Evolutionary conservation across 2,329 filamentous ascomycete genomes (phyloP).

Genomic region (Cytospora piceae): DNA sequence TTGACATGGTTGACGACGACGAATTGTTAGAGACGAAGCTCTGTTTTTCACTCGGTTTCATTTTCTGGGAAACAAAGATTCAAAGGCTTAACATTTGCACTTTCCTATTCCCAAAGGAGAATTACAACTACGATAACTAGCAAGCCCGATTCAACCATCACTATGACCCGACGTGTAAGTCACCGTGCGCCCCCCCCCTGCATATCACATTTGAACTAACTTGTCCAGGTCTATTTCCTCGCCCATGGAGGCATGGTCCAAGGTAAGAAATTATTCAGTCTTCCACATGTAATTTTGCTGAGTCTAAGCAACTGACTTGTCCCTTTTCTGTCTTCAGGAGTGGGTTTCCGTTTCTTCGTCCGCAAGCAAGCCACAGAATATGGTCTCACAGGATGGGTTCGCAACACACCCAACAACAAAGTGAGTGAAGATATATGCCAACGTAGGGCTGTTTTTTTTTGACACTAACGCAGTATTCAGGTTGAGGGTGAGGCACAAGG

Average conservation of each 20-base stretch:
- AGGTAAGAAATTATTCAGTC: conserved; percentile 50
- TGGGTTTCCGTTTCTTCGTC: conserved; percentile 61
- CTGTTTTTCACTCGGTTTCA: not conserved
- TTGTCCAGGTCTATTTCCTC: conserved; percentile 56
- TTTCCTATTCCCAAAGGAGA: not conserved
- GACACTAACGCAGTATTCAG: conserved; percentile 47
- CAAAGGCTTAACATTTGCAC: not conserved
- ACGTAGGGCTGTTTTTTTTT: conserved; percentile 30
- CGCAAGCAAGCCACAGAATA: conserved; percentile 54
- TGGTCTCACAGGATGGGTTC: conserved; percentile 63
- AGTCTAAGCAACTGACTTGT: not conserved
- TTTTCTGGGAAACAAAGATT: not conserved
- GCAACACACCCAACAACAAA: conserved; percentile 61
- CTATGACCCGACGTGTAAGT: not conserved
- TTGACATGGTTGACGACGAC: not conserved
- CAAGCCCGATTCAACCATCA: not conserved
- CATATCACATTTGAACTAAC: not conserved
- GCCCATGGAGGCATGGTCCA: conserved; percentile 70
- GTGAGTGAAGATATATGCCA: conserved; percentile 38
- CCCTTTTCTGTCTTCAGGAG: conserved; percentile 46
- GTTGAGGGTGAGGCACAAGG: conserved; percentile 92
- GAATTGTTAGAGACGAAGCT: not conserved
- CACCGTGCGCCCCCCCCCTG: no score
- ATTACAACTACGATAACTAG: not conserved
- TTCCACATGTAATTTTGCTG: not conserved